Conservation (phyloP, 2,329 filamentous ascomycete genomes). For the Fusarium siculi region DNA sequence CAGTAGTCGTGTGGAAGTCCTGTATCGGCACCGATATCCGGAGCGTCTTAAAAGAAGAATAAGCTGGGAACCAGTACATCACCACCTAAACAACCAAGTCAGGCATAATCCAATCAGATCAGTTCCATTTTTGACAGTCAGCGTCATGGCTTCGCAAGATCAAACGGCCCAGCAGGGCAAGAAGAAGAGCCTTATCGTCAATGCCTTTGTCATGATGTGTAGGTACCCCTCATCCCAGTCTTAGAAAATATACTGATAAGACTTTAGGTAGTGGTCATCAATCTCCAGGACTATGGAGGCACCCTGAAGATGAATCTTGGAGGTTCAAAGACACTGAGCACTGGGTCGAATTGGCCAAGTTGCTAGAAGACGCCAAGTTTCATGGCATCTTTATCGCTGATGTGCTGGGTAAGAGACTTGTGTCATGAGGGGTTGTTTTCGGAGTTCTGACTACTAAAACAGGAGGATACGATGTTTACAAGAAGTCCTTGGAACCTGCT, state of each 20-base stretch:
- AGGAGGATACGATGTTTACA: conserved; percentile 78
- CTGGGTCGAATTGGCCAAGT: conserved; percentile 69
- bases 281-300: conserved; percentile 64
- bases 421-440: fast-evolving
- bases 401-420: conserved; percentile 59
- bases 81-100: neutral
- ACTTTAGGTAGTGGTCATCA: conserved; percentile 56
- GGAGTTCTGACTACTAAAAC: neutral
- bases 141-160: conserved; percentile 31
- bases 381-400: conserved; percentile 76
- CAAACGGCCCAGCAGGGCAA: conserved; percentile 36
- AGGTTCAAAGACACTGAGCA: conserved; percentile 69
- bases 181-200: conserved; percentile 54
- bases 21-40: conserved; percentile 6
- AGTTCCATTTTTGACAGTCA: neutral
- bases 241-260: conserved; percentile 9
- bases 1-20: conserved; percentile 9
- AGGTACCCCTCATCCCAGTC: conserved; percentile 2
- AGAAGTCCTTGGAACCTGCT: conserved; percentile 67
- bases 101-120: conserved; percentile 4
- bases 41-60: conserved; percentile 15
- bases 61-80: conserved; percentile 2
- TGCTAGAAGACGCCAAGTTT: conserved; percentile 70
- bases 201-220: conserved; percentile 58
- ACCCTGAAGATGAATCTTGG: conserved; percentile 71